phyloP scores from a whole-genome alignment of 2,329 filamentous ascomycete species.

The Davidsoniella virescens region DNA sequence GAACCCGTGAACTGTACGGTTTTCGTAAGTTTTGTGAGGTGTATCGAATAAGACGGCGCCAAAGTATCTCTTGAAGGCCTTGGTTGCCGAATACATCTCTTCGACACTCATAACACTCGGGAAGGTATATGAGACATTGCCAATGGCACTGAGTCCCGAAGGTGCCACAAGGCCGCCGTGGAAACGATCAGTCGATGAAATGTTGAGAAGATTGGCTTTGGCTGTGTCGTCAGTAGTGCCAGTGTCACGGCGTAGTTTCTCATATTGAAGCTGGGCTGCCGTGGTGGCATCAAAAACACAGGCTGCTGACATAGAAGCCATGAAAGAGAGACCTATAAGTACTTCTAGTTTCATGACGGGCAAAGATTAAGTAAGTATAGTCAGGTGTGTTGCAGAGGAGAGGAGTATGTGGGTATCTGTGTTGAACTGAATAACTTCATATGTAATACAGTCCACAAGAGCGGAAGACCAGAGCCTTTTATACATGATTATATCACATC shows the following conservation, averaged over 20 bases:
- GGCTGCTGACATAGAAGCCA: background rate
- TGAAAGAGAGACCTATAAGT: background rate
- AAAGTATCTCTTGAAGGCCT: constrained; percentile 26
- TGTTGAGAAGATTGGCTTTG: background rate
- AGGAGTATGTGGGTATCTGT: too few species aligned
- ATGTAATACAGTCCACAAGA: too few species aligned
- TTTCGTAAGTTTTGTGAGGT: constrained; percentile 28
- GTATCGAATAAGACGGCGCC: constrained; percentile 25
- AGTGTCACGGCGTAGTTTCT: background rate
- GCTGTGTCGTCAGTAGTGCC: background rate
- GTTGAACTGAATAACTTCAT: too few species aligned
- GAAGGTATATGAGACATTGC: constrained; percentile 19
- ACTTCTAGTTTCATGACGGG: background rate
- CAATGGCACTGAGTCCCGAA: constrained; percentile 20
- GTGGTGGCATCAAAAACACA: background rate
- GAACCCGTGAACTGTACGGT: constrained; percentile 24
- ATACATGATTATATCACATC: too few species aligned
- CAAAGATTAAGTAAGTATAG: too few species aligned
- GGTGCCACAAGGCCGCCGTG: constrained; percentile 14
- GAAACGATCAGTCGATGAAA: background rate
- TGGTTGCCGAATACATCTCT: constrained; percentile 29
- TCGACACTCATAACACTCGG: constrained; percentile 27
- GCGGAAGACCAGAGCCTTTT: too few species aligned
- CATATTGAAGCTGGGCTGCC: background rate
- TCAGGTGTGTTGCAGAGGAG: too few species aligned